phyloP scores from a whole-genome alignment of 345 rosid genomes.

The Ailanthus altissimus region DNA sequence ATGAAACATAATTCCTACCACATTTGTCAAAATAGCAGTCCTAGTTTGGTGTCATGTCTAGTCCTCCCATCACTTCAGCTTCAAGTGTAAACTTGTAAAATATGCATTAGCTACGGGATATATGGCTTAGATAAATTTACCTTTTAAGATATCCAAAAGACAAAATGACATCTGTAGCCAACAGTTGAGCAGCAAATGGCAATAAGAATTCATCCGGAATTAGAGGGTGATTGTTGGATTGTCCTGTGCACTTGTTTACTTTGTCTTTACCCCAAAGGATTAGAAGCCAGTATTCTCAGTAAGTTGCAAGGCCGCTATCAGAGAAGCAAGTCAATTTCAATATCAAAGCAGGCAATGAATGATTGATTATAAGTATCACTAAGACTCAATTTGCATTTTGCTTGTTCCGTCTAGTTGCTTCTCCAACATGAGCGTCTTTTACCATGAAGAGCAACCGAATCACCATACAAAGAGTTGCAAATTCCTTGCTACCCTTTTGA shows the following conservation, averaged over 20 bases:
- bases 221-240: slow-evolving; percentile 27
- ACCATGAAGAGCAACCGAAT: slow-evolving; percentile 46
- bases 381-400: slow-evolving; percentile 11
- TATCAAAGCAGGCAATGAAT: slow-evolving; percentile 23
- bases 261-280: slow-evolving; percentile 68
- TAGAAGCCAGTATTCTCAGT: slow-evolving; percentile 26
- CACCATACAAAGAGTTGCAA: slow-evolving; percentile 47
- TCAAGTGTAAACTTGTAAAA: slow-evolving; percentile 23
- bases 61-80: slow-evolving; percentile 35
- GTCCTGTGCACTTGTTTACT: slow-evolving; percentile 33
- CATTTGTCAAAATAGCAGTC: slow-evolving; percentile 14
- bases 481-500: slow-evolving; percentile 44
- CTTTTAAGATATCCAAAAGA: background rate
- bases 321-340: slow-evolving; percentile 29
- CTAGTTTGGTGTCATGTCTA: slow-evolving; percentile 46
- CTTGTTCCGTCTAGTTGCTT: background rate
- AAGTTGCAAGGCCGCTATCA: slow-evolving; percentile 52
- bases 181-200: slow-evolving; percentile 16
- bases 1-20: background rate
- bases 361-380: slow-evolving; percentile 11
- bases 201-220: background rate
- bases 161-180: background rate
- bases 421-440: slow-evolving; percentile 54
- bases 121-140: background rate
- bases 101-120: background rate